Base-by-base conservation (phyloP, 306 rosid species). In the Trifolium subterraneum region DNA sequence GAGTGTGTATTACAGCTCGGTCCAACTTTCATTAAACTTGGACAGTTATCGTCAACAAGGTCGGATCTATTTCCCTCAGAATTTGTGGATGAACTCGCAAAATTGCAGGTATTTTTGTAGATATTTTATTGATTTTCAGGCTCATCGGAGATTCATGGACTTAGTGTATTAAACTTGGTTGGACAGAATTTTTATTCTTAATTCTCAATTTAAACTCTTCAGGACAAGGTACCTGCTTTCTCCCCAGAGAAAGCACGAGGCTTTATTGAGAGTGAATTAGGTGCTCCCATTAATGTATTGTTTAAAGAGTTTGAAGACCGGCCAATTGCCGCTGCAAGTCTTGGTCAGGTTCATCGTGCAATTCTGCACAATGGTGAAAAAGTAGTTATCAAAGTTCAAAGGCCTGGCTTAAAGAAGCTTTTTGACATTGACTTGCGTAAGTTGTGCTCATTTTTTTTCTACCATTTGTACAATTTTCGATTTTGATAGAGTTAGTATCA, bases 311-410 rank as follows among this genome's bases (percentile, higher is more conserved):
- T 90, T 47, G 97, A 90, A 82, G 96, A 93, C 74, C 88, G 47
- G 52, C 97, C 98, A 38, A 93, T 90, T 68, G 97, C 98, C 70
- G 98, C 98, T 63, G 97, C 98, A 56, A 93, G 98, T 82, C 97
- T 93, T 76, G 97, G 98, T 80, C 98, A 93, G 96, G 98, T 93
- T 65, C 98, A 93, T 80, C 95, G 97, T 2, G 98, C 96, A 47
- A 75, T 94, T 68, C 87, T 92, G 58, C 95, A 94, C 84, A 94
- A 88, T 64, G 96, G 96, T 80, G 98, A 94, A 81, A 87, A 85
- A 76, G 97, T 94, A 56, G 95, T 90, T 18, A 50, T 94, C 74
- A 94, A 94, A 82, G 98, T 94, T 67, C 98, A 92, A 81, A 88
- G 98, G 78, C 96, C 98, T 44, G 98, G 98, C 72, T 86, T 94